Evolutionary conservation across 441 rosid genomes (phyloP).

Genomic region (Viola pubescens): DNA sequence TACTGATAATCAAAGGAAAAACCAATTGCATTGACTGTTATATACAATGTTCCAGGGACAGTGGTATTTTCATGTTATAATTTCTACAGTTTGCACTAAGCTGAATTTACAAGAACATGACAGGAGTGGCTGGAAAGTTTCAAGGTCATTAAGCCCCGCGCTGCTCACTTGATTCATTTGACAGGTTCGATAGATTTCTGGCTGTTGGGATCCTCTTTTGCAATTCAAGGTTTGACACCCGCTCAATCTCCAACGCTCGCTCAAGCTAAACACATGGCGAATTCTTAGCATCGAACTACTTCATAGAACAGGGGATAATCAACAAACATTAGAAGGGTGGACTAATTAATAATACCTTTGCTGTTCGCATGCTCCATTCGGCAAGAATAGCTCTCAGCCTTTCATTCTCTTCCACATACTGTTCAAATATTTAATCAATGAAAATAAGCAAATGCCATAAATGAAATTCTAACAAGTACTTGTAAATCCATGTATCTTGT

Average conservation of each 20-base stretch:
- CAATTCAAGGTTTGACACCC: slow-evolving; percentile 53
- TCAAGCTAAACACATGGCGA: slow-evolving; percentile 44
- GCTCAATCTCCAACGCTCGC: slow-evolving; percentile 73
- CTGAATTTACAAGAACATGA: neutral
- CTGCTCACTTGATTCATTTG: slow-evolving; percentile 25
- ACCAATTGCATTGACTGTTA: no score
- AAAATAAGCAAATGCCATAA: no score
- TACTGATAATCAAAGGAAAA: no score
- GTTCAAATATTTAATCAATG: slow-evolving; percentile 18
- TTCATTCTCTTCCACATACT: slow-evolving; percentile 93
- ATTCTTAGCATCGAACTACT: neutral
- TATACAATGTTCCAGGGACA: no score
- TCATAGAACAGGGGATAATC: neutral
- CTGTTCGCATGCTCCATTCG: slow-evolving; percentile 92
- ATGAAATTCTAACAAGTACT: no score
- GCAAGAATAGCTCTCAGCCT: slow-evolving; percentile 86
- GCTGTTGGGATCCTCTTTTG: slow-evolving; percentile 42
- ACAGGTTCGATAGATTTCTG: slow-evolving; percentile 24
- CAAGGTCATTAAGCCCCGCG: neutral
- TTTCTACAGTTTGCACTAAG: no score
- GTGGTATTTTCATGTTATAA: no score
- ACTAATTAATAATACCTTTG: slow-evolving; percentile 58
- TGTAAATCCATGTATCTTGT: no score
- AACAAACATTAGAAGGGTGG: neutral
- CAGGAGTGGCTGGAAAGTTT: neutral